These are phyloP conservation scores for Sporobolomyces roseus DNA, from an alignment of 768 basidiomycete genomes.

Conservation along the genomic window DNA sequence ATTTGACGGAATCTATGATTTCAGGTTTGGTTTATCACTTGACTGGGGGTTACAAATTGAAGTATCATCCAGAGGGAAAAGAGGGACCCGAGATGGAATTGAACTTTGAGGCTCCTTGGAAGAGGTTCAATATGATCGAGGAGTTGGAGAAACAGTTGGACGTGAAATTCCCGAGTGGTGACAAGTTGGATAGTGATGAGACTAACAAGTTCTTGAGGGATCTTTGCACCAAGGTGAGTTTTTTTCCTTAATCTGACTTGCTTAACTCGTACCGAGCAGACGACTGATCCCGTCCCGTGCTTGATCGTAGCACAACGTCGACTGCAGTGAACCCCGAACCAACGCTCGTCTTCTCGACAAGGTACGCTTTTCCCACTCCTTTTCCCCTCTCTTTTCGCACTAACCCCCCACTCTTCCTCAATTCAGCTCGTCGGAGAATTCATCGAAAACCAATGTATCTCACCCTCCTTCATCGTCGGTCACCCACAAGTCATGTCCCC, in stretches of 20 bases:
- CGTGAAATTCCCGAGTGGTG: slow-evolving; percentile 88
- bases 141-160: slow-evolving; percentile 90
- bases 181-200: slow-evolving; percentile 78
- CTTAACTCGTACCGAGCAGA: too few relatives aligned
- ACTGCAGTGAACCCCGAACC: slow-evolving; percentile 92
- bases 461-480: slow-evolving; percentile 95
- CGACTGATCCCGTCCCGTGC: not conserved
- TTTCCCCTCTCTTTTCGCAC: not conserved
- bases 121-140: slow-evolving; percentile 95
- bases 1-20: slow-evolving; percentile 83
- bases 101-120: slow-evolving; percentile 92
- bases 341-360: slow-evolving; percentile 94
- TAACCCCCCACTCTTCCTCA: not conserved
- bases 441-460: slow-evolving; percentile 94
- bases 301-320: slow-evolving; percentile 73
- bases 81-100: slow-evolving; percentile 61
- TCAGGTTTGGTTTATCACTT: slow-evolving; percentile 86
- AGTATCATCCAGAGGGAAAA: slow-evolving; percentile 91
- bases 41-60: slow-evolving; percentile 73
- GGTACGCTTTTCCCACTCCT: slow-evolving; percentile 50
- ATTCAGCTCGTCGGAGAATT: slow-evolving; percentile 88
- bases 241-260: too few relatives aligned
- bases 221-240: slow-evolving; percentile 70
- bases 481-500: slow-evolving; percentile 99
- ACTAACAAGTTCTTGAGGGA: slow-evolving; percentile 83